Percentiles rank a stretch among this genome's conserved stretches.
These are phyloP conservation scores for Posidonia australis DNA, from an alignment of 106 monocot genomes.

Conservation along the genomic window DNA sequence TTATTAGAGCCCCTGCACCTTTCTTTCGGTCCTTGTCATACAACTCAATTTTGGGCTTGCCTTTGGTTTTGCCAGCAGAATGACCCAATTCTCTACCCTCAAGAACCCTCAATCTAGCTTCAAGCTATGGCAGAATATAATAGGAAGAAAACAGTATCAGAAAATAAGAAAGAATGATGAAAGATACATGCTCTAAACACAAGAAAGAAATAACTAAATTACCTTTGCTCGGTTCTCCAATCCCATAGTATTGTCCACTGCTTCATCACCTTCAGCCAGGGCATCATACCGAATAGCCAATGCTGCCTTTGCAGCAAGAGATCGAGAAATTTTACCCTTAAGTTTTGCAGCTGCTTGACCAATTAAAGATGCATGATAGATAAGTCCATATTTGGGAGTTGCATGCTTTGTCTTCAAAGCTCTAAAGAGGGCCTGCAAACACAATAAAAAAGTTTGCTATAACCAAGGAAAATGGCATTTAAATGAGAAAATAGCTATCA, in stretches of 20 bases:
- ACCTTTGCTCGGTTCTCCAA: constrained; percentile 84
- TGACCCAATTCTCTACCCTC: constrained; percentile 81
- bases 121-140: constrained; percentile 31
- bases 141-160: not conserved
- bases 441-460: not conserved
- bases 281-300: constrained; percentile 89
- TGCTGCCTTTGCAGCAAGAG: constrained; percentile 84
- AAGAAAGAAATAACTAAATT: not conserved
- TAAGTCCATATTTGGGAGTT: constrained; percentile 94
- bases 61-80: constrained; percentile 73
- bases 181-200: not conserved
- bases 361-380: constrained; percentile 82
- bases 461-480: not conserved
- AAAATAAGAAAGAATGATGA: not conserved
- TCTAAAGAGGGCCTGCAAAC: constrained; percentile 77
- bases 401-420: constrained; percentile 92
- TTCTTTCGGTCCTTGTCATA: constrained; percentile 95
- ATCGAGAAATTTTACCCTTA: constrained; percentile 89
- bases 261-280: constrained; percentile 44
- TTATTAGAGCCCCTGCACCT: constrained; percentile 66
- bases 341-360: constrained; percentile 85
- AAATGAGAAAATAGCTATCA: not conserved
- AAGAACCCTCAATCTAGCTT: constrained; percentile 67
- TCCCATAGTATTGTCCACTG: constrained; percentile 62
- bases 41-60: constrained; percentile 89